Evolutionary conservation across 139 green algal species (phyloP), one percentile per base, ranked within the genome.

Genomic region (Mesostigma viride): DNA sequence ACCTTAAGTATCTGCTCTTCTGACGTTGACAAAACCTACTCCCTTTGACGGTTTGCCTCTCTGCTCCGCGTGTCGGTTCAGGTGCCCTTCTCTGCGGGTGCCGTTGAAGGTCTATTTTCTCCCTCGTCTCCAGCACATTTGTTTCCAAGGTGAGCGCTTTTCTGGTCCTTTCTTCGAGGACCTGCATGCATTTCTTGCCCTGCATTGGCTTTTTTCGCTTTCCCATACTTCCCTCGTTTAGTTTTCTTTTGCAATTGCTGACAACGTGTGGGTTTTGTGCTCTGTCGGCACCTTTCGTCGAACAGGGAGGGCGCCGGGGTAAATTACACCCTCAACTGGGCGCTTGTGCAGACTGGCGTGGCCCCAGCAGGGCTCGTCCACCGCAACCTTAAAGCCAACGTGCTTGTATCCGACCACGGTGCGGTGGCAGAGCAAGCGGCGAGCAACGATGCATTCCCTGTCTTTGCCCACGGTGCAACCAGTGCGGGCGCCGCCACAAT

Each of bases 321-420:
- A 35, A 71, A 35, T 40, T 71, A 71, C 34, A 47, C 65, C 6
- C 65, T 71, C 2, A 71, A 71, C 1, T 71, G 65, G 65, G 30
- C 65, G 2, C 2, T 71, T 46, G 65, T 47, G 3, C 20, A 31
- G 11, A n/a, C 26, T 3, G 65, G 65, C 33, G 65, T 71, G 26
- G 65, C 65, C 2, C 65, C 65, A 26, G 28, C 35, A 31, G 65
- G 65, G 27, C 27, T 51, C 8, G 65, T 32, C 26, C 28, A 65
- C 17, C 26, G 46, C 22, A 71, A 71, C 65, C 22, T 64, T 35
- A 58, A 59, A n/a, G 31, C 31, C n/a, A 8, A 40, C 56, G 30
- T 11, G 11, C 6, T 62, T 62, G 28, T 62, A 11, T 62, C 56
- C 6, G 6, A 62, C 28, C 6, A 6, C 6, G 59, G 4, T 66